These are phyloP conservation scores for Pisolithus marmoratus DNA, from an alignment of 768 basidiomycete species.

Conservation along the genomic window DNA sequence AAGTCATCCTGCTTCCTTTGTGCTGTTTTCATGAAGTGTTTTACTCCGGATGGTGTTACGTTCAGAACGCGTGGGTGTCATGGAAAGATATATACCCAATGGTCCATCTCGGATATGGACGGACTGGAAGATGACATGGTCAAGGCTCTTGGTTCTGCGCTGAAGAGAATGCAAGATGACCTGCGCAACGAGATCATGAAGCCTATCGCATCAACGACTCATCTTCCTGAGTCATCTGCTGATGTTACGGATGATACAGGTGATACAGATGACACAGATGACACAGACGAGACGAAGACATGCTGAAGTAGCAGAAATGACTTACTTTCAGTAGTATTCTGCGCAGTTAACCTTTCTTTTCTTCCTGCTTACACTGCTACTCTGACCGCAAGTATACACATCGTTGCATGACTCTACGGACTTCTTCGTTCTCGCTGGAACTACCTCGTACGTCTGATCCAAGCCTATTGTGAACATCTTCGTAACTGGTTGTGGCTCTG, in stretches of 20 bases:
- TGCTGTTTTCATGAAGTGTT: neutral
- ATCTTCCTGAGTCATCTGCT: neutral
- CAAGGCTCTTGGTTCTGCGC: neutral
- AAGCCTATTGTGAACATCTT: too few relatives aligned
- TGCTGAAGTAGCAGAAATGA: neutral
- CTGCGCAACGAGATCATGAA: neutral
- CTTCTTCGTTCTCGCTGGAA: too few relatives aligned
- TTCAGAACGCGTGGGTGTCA: neutral
- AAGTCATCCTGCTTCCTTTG: slow-evolving; percentile 1
- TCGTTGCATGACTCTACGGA: too few relatives aligned
- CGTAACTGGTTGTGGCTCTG: too few relatives aligned
- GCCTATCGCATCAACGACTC: neutral
- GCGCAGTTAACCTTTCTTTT: too few relatives aligned
- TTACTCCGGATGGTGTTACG: neutral
- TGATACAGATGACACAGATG: too few relatives aligned
- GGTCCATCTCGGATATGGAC: neutral
- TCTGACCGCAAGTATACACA: too few relatives aligned
- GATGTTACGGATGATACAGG: neutral
- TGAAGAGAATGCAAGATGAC: neutral
- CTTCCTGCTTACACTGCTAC: too few relatives aligned
- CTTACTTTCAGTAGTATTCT: too few relatives aligned
- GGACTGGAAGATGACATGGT: neutral
- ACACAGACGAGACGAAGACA: too few relatives aligned
- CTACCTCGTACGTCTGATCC: too few relatives aligned
- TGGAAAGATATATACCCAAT: neutral